Evolutionary conservation across 2,329 filamentous ascomycete genomes (phyloP), one percentile per base, ranked within the genome.

Genomic region (Eurotiales sp.): DNA sequence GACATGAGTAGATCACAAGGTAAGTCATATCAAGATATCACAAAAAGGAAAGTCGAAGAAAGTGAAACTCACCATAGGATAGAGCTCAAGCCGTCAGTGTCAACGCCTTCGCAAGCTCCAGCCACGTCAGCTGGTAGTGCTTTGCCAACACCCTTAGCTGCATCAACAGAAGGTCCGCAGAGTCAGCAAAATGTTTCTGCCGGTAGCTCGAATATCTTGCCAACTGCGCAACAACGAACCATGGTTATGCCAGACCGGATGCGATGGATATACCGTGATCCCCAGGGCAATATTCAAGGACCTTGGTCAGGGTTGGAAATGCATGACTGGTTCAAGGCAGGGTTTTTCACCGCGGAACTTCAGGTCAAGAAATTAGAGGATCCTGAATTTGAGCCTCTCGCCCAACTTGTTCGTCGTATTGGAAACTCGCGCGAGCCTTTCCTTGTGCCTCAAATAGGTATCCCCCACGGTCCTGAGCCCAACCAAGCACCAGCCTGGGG

Each of bases 161-260:
- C 55, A 25, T 41, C 60, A 8, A 60, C 64, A 30, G 70, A 70
- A 40, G 61, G 51, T 14, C 52, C 61, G 25, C 66, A 65, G 21
- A 55, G 58, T 14, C 63, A 62, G 43, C 70, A 71, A 51, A 67
- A 62, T 4, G 64, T 67, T 41, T 59, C 64, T 15, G 57, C 57
- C 29, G 60, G 59, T 25, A 77, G 80, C 19, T 77, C 82, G 12
- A 78, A 82, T 44, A 86, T 90, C 57, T 80, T 89, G 44, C 84
- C 85, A 23, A 73, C 81, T 43, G 74, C 82, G 23, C 86, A 88
- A 62, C 83, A 87, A 57, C 85, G 90, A 14, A 91, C 87, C 40
- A 97, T 99, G 91, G 92, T 99, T 4, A 97, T 99, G 93, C 93
- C 93, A 2, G 93, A 99, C 68, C 82, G 95, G 12, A 99, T 99